phyloP scores from a whole-genome alignment of 805 yeast species.

The Candida methanosorbosa region DNA sequence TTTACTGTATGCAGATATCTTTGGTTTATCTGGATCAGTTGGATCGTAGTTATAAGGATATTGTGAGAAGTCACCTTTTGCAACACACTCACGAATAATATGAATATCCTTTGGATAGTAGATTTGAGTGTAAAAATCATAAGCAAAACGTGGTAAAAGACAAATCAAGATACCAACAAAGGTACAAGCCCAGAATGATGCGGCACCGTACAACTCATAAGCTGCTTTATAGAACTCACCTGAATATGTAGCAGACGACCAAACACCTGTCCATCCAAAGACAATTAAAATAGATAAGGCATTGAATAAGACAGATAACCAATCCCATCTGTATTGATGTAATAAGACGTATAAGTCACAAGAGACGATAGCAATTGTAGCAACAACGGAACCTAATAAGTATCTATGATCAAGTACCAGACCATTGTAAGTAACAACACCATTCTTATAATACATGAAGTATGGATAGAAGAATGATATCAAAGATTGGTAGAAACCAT shows the following conservation, averaged over 20 bases:
- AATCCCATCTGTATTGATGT: constrained; percentile 74
- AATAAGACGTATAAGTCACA: constrained; percentile 59
- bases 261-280: constrained; percentile 75
- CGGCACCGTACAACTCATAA: constrained; percentile 51
- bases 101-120: constrained; percentile 61
- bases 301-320: constrained; percentile 47
- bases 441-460: constrained; percentile 39
- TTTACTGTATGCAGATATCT: constrained; percentile 36
- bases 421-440: constrained; percentile 36
- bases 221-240: constrained; percentile 63
- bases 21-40: constrained; percentile 61
- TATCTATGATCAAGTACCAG: constrained; percentile 54
- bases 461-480: constrained; percentile 67
- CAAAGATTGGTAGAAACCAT: constrained; percentile 69
- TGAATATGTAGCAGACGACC: constrained; percentile 38
- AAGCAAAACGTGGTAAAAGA: constrained; percentile 58
- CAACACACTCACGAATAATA: constrained; percentile 63
- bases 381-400: constrained; percentile 60
- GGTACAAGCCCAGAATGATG: constrained; percentile 59
- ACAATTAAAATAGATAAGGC: constrained; percentile 48
- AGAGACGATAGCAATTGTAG: constrained; percentile 52
- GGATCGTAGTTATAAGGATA: constrained; percentile 70
- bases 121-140: constrained; percentile 45
- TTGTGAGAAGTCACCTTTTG: constrained; percentile 55
- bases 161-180: constrained; percentile 57